phyloP scores from a whole-genome alignment of 2,329 filamentous ascomycete species.

The Aspergillus quadricinctus region DNA sequence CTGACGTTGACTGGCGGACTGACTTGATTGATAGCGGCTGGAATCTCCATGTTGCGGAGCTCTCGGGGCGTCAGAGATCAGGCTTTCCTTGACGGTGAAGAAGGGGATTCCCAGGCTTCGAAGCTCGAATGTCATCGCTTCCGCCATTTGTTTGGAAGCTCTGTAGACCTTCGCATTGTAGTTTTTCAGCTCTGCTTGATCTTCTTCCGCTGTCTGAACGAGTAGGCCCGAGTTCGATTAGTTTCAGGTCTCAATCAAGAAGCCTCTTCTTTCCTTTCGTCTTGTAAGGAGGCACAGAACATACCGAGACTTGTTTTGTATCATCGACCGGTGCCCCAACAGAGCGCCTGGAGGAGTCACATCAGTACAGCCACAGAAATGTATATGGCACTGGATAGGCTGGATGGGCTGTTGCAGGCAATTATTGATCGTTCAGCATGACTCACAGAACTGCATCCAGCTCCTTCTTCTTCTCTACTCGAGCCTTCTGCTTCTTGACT shows the following conservation, averaged over 20 bases:
- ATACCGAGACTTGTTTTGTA: constrained; percentile 29
- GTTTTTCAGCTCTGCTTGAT: constrained; percentile 51
- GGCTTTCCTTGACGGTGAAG: constrained; percentile 49
- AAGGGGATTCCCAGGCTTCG: constrained; percentile 58
- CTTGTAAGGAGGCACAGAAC: constrained; percentile 1
- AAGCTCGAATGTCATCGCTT: constrained; percentile 53
- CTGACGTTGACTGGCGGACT: not conserved
- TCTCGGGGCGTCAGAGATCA: constrained; percentile 31
- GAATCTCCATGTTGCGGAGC: not conserved
- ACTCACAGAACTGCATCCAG: constrained; percentile 53
- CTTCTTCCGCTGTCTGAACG: constrained; percentile 42
- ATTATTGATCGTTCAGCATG: not conserved
- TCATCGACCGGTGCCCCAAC: constrained; percentile 41
- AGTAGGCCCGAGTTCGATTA: not conserved
- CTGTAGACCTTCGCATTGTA: constrained; percentile 62
- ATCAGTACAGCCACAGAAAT: not conserved
- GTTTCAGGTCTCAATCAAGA: not conserved
- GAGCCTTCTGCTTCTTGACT: constrained; percentile 47
- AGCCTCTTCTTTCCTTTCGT: not conserved
- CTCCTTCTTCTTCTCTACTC: constrained; percentile 51
- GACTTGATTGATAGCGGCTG: not conserved
- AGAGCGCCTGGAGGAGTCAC: constrained; percentile 35
- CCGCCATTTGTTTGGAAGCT: constrained; percentile 56
- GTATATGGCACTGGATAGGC: not conserved
- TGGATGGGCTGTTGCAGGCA: not conserved